Percentiles rank a stretch among this genome's conserved stretches.
Evolutionary conservation across 345 rosid genomes (phyloP).

Genomic region (Eucalyptus lansdowneana): DNA sequence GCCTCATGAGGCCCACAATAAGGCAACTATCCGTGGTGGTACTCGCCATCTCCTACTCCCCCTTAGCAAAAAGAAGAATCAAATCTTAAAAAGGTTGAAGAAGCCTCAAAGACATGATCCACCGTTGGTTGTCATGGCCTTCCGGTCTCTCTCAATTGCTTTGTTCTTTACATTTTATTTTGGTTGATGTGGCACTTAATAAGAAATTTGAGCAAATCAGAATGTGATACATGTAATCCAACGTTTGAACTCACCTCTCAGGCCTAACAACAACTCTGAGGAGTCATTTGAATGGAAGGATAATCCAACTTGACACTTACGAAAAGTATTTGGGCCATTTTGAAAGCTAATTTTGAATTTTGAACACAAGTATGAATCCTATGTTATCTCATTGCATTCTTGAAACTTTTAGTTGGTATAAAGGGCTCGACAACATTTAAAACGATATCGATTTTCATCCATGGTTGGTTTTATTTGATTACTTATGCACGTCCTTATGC

Average conservation of each 20-base stretch:
- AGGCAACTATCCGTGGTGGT: no score
- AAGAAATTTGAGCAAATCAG: background rate
- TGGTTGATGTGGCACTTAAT: background rate
- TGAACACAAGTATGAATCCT: background rate
- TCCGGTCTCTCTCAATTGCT: background rate
- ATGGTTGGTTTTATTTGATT: background rate
- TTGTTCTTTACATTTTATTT: background rate
- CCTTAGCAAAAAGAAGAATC: no score
- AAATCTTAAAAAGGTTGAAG: no score
- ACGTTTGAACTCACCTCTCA: background rate
- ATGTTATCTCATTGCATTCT: background rate
- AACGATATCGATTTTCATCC: background rate
- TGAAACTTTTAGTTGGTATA: background rate
- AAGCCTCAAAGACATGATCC: no score
- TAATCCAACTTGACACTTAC: background rate
- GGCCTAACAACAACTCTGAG: background rate
- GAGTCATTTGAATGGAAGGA: background rate
- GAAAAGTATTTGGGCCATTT: background rate
- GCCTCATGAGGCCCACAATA: no score
- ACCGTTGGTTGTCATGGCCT: no score
- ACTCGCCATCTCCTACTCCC: no score
- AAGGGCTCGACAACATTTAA: background rate
- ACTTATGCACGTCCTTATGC: no score
- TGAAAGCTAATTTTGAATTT: background rate
- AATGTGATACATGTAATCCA: background rate